Base-by-base conservation (phyloP, 305 asterid genomes). In the Plantago rigida region DNA sequence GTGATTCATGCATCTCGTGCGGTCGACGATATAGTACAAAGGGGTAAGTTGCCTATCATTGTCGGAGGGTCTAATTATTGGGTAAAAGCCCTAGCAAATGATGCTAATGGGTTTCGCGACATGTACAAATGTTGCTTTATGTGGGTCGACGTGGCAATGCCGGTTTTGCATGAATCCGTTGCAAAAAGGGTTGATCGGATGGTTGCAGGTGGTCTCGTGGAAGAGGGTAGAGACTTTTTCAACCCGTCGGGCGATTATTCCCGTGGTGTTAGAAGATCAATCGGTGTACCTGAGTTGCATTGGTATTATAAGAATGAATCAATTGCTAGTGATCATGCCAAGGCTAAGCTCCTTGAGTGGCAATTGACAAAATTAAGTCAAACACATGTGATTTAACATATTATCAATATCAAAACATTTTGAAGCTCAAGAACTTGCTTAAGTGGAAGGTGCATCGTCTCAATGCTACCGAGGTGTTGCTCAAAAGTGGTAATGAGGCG, bases 401-500 rank as follows among this genome's bases (percentile, higher is more conserved):
- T 51, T 31, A 31, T 3, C 36, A 51, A 22, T 13, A 15, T 24
- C 36, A 51, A 11, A 51, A 51, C 9, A 22, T 51, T 51, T 17
- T 51, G 14, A 4, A 19, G 1, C 56, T 51, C 6, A 13, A 51
- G 15, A 19, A 51, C 0, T 4, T 51, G 15, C 5, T 51, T 2
- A 3, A 0, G 0, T 51, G 56, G 15, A 24, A 22, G 1, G 39
- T 51, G 24, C 56, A 51, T 22, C 36, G 13, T 31, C 14, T 51
- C 0, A 10, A 22, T 19, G 56, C 39, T 31, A 51, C 39, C 3
- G 36, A 11, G 13, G 8, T 22, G 8, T 22, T 7, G 1, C 1
- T 56, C 2, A 31, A 36, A 4, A 2, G 5, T 13, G 19, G 47
- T 9, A 5, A 10, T 0, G 77, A 72, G 26, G 36, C 76, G 4